Conservation (phyloP, 2,329 filamentous ascomycete genomes). For the Cladophialophora carrionii region DNA sequence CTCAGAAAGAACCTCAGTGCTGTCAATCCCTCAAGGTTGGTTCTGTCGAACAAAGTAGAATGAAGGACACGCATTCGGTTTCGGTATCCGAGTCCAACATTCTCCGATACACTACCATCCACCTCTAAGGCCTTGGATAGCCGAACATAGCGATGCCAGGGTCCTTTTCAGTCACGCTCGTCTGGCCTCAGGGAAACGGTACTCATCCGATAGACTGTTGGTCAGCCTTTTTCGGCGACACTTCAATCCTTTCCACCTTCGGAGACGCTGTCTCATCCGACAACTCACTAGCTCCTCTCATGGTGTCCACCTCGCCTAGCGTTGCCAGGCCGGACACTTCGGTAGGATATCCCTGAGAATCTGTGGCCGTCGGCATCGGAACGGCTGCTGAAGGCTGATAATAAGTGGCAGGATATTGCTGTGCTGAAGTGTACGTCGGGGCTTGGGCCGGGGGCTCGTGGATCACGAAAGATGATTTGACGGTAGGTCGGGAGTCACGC, state of each 20-base stretch:
- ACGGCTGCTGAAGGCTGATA: not conserved
- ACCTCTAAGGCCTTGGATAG: not conserved
- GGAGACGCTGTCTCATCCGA: constrained; percentile 5
- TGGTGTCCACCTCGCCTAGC: constrained; percentile 14
- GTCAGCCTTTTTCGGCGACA: constrained; percentile 3
- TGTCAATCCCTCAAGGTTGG: not conserved
- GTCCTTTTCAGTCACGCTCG: not conserved
- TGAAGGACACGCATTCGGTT: not conserved
- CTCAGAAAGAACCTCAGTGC: not conserved
- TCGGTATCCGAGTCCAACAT: not conserved
- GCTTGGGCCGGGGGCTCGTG: constrained; percentile 47
- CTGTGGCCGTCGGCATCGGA: not conserved
- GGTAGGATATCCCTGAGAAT: constrained; percentile 3
- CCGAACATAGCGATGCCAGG: not conserved
- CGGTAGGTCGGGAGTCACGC: constrained; percentile 27
- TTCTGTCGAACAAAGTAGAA: not conserved
- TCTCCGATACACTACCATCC: not conserved
- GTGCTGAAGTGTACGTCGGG: not conserved
- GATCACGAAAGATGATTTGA: constrained; percentile 55
- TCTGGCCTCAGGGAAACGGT: not conserved
- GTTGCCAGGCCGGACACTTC: constrained; percentile 7
- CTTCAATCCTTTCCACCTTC: constrained; percentile 5
- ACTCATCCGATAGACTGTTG: not conserved
- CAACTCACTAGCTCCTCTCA: constrained; percentile 14
- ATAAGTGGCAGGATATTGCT: not conserved